A percentile compares a stretch with the other conserved stretches of the same genome.
phyloP scores from a whole-genome alignment of 1,139 yeast genomes.

The Fermentozyma sake region DNA sequence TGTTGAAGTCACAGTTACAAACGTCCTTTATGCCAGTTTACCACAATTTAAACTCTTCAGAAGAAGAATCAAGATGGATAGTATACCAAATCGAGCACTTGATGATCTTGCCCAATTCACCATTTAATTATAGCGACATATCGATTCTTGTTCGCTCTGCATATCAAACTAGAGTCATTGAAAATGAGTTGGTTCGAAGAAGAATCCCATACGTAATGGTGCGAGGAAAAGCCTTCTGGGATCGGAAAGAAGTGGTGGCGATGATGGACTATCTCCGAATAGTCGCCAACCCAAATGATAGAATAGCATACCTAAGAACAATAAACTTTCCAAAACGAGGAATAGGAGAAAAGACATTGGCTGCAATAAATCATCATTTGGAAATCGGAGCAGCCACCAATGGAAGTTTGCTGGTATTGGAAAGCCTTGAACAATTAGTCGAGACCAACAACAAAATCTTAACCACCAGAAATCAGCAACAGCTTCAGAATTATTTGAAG shows the following conservation, averaged over 20 bases:
- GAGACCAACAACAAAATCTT: conserved; percentile 6
- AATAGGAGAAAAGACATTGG: conserved; percentile 58
- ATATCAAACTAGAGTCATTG: conserved; percentile 54
- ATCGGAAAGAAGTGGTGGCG: conserved; percentile 60
- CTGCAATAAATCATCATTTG: conserved; percentile 25
- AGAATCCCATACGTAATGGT: conserved; percentile 63
- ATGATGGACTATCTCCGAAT: conserved; percentile 63
- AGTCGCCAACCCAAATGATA: conserved; percentile 53
- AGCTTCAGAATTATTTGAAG: conserved; percentile 23
- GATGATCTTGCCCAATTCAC: conserved; percentile 29
- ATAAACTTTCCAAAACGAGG: conserved; percentile 64
- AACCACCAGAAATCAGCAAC: conserved; percentile 10
- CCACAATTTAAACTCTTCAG: conserved; percentile 31
- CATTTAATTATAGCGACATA: conserved; percentile 50
- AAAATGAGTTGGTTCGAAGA: conserved; percentile 50
- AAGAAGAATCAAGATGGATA: conserved; percentile 56
- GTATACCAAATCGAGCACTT: conserved; percentile 51
- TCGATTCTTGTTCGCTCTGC: conserved; percentile 69
- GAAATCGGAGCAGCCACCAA: conserved; percentile 2
- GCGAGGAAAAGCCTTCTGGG: conserved; percentile 79
- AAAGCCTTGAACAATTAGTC: neutral
- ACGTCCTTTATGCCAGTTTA: conserved; percentile 47
- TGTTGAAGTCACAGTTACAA: conserved; percentile 42
- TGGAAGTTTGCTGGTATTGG: neutral
- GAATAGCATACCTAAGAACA: conserved; percentile 54